phyloP scores from a whole-genome alignment of 257 asterid species.

The Coffea eugenioides region DNA sequence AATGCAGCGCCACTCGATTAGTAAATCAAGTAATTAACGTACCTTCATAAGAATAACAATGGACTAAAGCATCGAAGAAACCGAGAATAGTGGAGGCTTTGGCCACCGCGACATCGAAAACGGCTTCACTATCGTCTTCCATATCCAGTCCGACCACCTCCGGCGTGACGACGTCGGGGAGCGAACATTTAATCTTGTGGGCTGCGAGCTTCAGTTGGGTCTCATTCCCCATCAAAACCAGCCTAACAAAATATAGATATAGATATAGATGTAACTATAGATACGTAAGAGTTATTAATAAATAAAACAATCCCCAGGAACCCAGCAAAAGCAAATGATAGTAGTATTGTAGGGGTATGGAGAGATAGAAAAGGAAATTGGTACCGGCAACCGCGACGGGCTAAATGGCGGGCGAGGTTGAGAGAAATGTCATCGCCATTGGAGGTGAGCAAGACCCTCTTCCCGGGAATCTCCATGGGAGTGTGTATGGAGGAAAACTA shows the following conservation, averaged over 20 bases:
- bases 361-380: neutral
- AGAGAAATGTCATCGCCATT: constrained; percentile 69
- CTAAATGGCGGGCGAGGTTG: constrained; percentile 65
- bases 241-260: constrained; percentile 24
- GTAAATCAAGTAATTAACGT: neutral
- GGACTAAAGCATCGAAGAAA: constrained; percentile 69
- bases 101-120: constrained; percentile 61
- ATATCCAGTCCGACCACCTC: constrained; percentile 73
- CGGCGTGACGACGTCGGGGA: constrained; percentile 38
- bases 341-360: no score
- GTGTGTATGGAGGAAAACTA: neutral
- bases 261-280: no score
- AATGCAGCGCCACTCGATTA: no score
- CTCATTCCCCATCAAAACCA: constrained; percentile 83
- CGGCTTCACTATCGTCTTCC: constrained; percentile 61
- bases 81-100: constrained; percentile 59
- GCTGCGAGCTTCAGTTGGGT: constrained; percentile 49
- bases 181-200: constrained; percentile 46
- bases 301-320: neutral
- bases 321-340: no score
- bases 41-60: constrained; percentile 88
- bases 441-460: constrained; percentile 82
- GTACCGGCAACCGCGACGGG: constrained; percentile 85
- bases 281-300: no score
- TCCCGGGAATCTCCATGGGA: constrained; percentile 44